phyloP scores from a whole-genome alignment of 495 filamentous ascomycete species.

The Neurospora africana region DNA sequence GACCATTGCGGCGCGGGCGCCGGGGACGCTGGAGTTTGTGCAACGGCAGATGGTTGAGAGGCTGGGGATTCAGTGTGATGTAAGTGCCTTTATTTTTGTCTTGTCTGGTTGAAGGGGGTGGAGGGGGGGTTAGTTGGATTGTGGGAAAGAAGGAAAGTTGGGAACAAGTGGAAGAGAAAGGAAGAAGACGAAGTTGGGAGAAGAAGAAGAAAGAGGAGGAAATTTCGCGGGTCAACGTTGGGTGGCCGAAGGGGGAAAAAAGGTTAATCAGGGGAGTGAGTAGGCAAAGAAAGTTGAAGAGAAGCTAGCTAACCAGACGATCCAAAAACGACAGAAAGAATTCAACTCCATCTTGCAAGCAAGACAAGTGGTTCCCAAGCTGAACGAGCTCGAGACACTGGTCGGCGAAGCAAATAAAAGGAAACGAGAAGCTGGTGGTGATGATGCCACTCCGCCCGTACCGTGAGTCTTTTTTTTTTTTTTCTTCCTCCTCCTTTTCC shows the following conservation, averaged over 20 bases:
- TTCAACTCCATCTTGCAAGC: conserved; percentile 68
- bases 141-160: no score
- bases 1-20: conserved; percentile 59
- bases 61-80: conserved; percentile 48
- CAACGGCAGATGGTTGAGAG: conserved; percentile 61
- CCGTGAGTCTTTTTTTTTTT: conserved; percentile 32
- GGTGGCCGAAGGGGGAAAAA: no score
- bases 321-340: conserved; percentile 38
- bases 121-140: not conserved
- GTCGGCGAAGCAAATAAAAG: conserved; percentile 55
- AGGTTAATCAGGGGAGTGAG: not conserved
- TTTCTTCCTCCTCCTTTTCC: not conserved
- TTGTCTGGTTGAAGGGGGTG: no score
- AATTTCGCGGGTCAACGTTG: not conserved
- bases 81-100: conserved; percentile 2
- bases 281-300: conserved; percentile 1
- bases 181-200: not conserved
- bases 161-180: not conserved
- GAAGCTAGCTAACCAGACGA: not conserved
- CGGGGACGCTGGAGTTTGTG: conserved; percentile 53
- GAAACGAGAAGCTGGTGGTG: conserved; percentile 36
- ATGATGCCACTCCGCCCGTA: conserved; percentile 22
- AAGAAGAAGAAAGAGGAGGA: not conserved
- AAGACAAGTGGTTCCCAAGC: conserved; percentile 55
- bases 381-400: conserved; percentile 77